phyloP scores from a whole-genome alignment of 345 rosid species.

The Passiflora organensis region DNA sequence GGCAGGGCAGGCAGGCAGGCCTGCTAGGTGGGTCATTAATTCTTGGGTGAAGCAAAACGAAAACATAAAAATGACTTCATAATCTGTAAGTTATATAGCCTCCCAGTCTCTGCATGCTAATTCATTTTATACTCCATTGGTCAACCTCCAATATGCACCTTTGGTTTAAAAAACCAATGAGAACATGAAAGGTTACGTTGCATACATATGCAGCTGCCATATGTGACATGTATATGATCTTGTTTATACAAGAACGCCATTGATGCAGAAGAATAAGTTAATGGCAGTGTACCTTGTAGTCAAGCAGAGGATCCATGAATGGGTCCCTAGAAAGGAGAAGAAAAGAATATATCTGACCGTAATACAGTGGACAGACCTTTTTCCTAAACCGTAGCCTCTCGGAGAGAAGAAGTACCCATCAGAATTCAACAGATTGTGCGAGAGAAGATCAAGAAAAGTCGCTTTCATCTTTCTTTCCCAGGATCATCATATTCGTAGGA shows the following conservation, averaged over 20 bases:
- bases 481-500: too few relatives aligned
- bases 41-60: slow-evolving; percentile 3
- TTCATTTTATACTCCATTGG: slow-evolving; percentile 5
- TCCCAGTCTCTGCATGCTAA: not conserved
- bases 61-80: not conserved
- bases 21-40: slow-evolving; percentile 12
- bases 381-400: not conserved
- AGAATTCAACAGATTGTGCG: not conserved
- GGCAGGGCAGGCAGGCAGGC: slow-evolving; percentile 1
- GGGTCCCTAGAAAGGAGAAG: not conserved
- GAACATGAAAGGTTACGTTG: slow-evolving; percentile 6
- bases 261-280: not conserved
- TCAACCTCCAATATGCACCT: slow-evolving; percentile 15
- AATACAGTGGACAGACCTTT: not conserved
- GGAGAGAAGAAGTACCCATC: too few relatives aligned
- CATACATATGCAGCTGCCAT: not conserved
- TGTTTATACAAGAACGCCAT: not conserved
- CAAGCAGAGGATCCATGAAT: not conserved
- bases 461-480: not conserved
- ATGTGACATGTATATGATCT: not conserved
- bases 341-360: not conserved
- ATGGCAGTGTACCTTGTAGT: too few relatives aligned
- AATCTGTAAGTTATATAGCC: not conserved
- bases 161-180: not conserved
- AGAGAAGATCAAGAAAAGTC: not conserved